Conservation (phyloP, 352 stramenopile species). For the Phytophthora hibernalis region DNA sequence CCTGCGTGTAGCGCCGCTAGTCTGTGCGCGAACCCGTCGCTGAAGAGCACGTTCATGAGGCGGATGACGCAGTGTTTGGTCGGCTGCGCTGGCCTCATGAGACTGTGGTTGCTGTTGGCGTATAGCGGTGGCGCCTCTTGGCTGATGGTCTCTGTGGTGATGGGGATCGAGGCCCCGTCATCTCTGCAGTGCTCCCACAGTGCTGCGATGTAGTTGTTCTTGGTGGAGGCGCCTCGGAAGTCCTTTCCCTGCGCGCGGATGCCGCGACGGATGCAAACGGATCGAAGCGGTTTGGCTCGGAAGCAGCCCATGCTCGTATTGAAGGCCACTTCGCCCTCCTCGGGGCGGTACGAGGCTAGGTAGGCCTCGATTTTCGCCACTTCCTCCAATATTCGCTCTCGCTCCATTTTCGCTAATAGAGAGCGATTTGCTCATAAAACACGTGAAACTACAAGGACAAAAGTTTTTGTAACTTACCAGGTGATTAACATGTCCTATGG, state of each 20-base stretch:
- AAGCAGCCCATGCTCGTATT: conserved; percentile 1
- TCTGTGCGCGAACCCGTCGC: not conserved
- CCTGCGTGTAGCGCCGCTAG: not conserved
- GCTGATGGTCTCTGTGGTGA: not conserved
- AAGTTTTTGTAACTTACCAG: too few relatives aligned
- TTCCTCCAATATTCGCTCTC: conserved; percentile 1
- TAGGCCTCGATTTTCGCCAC: not conserved
- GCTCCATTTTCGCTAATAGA: not conserved
- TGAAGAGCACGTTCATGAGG: conserved; percentile 3
- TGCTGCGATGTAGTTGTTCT: conserved; percentile 5
- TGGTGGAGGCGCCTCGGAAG: conserved; percentile 4
- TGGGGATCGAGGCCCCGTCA: not conserved
- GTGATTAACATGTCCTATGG: not conserved
- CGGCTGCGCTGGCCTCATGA: not conserved
- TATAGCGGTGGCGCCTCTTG: not conserved
- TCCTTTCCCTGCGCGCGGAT: conserved; percentile 2
- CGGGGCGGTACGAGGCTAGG: not conserved
- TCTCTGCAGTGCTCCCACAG: conserved; percentile 3
- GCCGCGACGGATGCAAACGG: conserved; percentile 1
- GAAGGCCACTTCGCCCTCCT: not conserved
- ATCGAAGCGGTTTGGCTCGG: conserved; percentile 6
- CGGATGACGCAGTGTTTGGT: conserved; percentile 1
- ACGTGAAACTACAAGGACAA: too few relatives aligned
- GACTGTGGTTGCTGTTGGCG: not conserved
- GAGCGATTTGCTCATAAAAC: not conserved